Evolutionary conservation across 2,329 filamentous ascomycete species (phyloP), one percentile per base, ranked within the genome.

Genomic region (Pyrenochaeta sp.): DNA sequence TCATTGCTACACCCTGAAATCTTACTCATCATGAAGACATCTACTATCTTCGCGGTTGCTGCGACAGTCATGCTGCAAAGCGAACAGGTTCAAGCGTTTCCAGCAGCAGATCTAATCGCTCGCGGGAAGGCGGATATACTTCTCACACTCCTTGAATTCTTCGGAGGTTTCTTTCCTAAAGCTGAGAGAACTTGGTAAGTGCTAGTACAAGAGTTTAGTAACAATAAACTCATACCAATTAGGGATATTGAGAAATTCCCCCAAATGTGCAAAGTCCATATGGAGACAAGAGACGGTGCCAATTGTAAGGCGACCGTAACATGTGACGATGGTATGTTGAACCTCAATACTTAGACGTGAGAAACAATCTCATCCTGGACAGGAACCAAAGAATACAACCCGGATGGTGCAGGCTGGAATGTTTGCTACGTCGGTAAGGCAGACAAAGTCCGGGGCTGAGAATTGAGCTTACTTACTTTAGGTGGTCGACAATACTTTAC

Each of bases 311-410:
- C 37, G 4, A 8, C 6, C 19, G 46, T 50, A 1, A 22, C 21
- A 9, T 50, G 46, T 22, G 21, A 41, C n/a, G 36, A 50, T 19
- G 47, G 47, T 27, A 20, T 14, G 3, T n/a, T n/a, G n/a, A n/a
- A n/a, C n/a, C n/a, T n/a, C n/a, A n/a, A n/a, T n/a, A n/a, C n/a
- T n/a, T n/a, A n/a, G n/a, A n/a, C n/a, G n/a, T n/a, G n/a, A n/a
- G n/a, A n/a, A n/a, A n/a, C n/a, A n/a, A n/a, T n/a, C n/a, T n/a
- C n/a, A n/a, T n/a, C n/a, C n/a, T n/a, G n/a, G n/a, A n/a, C n/a
- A n/a, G n/a, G n/a, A n/a, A n/a, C n/a, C n/a, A 50, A 39, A 15
- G 34, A 50, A 22, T 50, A 50, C 32, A 42, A 46, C 18, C n/a
- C 34, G 14, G 32, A 11, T n/a, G 34, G 38, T 15, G 32, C 21